Evolutionary conservation across 345 rosid genomes (phyloP).

Genomic region (Citrus reticulata): DNA sequence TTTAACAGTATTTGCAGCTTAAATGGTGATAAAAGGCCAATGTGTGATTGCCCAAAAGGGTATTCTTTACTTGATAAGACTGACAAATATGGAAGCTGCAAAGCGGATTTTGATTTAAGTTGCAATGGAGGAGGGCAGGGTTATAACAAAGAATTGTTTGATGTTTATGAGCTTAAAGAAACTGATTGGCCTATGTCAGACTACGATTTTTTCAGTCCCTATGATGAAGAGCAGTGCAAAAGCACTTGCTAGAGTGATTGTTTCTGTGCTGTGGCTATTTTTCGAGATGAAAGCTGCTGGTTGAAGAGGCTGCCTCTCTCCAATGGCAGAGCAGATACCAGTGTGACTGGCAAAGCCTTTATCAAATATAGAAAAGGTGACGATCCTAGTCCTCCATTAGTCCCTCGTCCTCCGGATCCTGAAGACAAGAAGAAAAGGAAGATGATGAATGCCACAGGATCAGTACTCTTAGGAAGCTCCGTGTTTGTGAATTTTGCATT

Average conservation of each 20-base stretch:
- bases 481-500: no score
- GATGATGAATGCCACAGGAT: no score
- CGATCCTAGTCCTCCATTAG: no score
- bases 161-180: neutral
- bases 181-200: neutral
- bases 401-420: no score
- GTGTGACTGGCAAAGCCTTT: neutral
- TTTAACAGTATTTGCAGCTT: constrained; percentile 1
- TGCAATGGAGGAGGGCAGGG: neutral
- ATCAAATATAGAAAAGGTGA: neutral
- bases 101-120: neutral
- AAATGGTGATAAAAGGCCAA: neutral
- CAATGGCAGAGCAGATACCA: neutral
- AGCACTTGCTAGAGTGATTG: neutral
- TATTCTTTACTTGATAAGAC: neutral
- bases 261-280: neutral
- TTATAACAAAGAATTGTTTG: constrained; percentile 12
- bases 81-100: constrained; percentile 2
- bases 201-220: neutral
- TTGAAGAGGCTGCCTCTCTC: constrained; percentile 10
- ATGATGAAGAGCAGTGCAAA: neutral
- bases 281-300: neutral
- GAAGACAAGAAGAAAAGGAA: no score
- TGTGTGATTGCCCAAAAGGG: neutral
- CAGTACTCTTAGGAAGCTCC: no score